These are phyloP conservation scores for Pseudocohnilembus persalinus DNA, from an alignment of 169 alveolate genomes.

Conservation along the genomic window DNA sequence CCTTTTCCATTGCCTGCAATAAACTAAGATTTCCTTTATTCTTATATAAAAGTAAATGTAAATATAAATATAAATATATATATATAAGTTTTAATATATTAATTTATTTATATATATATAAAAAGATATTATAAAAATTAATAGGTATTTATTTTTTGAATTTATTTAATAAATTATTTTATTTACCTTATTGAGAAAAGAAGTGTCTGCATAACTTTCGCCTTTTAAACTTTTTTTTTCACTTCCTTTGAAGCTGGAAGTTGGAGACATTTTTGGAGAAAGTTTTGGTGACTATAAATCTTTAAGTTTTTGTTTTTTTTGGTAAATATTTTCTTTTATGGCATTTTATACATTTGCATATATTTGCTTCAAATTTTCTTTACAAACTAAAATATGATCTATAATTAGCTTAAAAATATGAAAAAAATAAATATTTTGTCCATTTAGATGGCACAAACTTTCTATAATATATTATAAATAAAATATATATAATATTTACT, in stretches of 20 bases:
- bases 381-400: not conserved
- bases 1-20: conserved; percentile 2
- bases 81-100: not conserved
- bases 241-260: not conserved
- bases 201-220: too few relatives aligned
- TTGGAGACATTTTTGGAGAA: not conserved
- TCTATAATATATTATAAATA: not conserved
- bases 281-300: not conserved
- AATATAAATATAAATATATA: not conserved
- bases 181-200: too few relatives aligned
- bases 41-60: not conserved
- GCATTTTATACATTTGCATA: not conserved
- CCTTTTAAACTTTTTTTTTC: too few relatives aligned
- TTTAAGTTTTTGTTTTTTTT: not conserved
- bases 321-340: not conserved
- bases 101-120: too few relatives aligned
- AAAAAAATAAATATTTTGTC: too few relatives aligned
- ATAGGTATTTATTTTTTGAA: too few relatives aligned
- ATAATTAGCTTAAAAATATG: conserved; percentile 5
- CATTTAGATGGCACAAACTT: too few relatives aligned
- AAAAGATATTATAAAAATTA: too few relatives aligned
- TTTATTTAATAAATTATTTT: too few relatives aligned
- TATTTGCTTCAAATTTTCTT: conserved; percentile 8
- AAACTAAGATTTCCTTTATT: not conserved
- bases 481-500: conserved; percentile 1